Base-by-base conservation (phyloP, 257 asterid genomes). In the Capsicum baccatum region DNA sequence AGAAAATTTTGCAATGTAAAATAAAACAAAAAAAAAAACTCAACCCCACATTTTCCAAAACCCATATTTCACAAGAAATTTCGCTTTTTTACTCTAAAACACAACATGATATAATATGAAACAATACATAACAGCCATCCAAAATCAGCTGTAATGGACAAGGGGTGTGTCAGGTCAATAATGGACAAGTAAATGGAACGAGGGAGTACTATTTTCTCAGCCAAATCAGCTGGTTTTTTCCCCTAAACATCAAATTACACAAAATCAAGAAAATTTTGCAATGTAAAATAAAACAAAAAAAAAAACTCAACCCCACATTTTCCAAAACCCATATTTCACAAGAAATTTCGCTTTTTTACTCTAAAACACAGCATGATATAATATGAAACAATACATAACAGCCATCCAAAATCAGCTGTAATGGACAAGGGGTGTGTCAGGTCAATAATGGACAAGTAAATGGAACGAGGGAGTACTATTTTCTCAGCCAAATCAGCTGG, bases 201-300 rank as follows among this genome's bases (percentile, higher is more conserved):
- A 42, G 47, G 6, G 47, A 42, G 6, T 42, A 17, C 33, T 26
- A 26, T 26, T 70, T 17, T 70, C 56, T 70, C 79, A 44, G 35
- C 56, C 2, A 35, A 15, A 42, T 17, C 79, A 70, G 11, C 56
- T 70, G 8, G 3, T 0, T 4, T 70, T 70, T 70, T 70, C 79
- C 35, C 79, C 79, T 70, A 44, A 4, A 42, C 56, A 70, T 17
- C 56, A 70, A 70, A 70, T 70, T 39, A 69, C 26, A 42, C 54
- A 8, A n/a, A 70, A 17, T 44, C 56, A 70, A 70, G 9, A 37
- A 68, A 68, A 35, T 14, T 48, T 9, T 47, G 9, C 58, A 47
- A 47, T 62, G 37, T 1, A 71, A 13, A 35, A 39, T 39, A 3
- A 39, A 39, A 39, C 3, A 39, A 39, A 39, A 39, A 19, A 48